Conservation (phyloP, 139 green algal genomes). For the Closterium sp. region DNA sequence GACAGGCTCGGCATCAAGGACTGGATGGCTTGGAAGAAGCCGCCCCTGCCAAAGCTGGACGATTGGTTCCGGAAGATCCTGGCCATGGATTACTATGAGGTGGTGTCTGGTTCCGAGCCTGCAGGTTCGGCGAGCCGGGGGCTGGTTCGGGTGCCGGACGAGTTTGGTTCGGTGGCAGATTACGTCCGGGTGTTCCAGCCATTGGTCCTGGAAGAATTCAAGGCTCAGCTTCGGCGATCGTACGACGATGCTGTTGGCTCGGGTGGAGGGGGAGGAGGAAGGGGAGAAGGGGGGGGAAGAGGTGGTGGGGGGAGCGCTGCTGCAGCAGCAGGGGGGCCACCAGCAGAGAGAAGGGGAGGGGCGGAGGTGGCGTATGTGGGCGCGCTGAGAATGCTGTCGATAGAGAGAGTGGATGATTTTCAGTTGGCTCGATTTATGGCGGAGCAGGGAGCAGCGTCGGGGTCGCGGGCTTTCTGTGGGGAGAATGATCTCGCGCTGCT, state of each 20-base stretch:
- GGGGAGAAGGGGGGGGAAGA: background rate
- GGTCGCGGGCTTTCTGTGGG: background rate
- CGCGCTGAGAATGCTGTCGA: conserved; percentile 24
- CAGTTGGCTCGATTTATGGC: conserved; percentile 19
- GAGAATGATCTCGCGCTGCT: conserved; percentile 47
- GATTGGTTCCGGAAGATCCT: conserved; percentile 49
- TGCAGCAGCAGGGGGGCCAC: background rate
- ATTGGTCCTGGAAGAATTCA: conserved; percentile 48
- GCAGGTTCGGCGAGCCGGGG: background rate
- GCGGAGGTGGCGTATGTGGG: background rate
- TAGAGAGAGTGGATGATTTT: conserved; percentile 44
- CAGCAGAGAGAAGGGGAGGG: background rate
- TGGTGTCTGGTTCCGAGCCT: conserved; percentile 2
- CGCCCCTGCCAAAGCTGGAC: conserved; percentile 25
- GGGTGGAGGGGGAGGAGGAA: background rate
- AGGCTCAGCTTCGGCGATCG: conserved; percentile 28
- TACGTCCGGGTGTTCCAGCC: conserved; percentile 35
- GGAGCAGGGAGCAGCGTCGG: background rate
- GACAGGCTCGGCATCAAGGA: background rate
- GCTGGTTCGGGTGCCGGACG: conserved; percentile 20
- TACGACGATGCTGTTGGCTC: conserved; percentile 16
- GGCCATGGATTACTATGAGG: conserved; percentile 37
- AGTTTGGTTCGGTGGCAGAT: conserved; percentile 23
- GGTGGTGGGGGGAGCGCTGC: background rate
- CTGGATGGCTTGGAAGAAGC: background rate